These are phyloP conservation scores for Immersiporthe knoxdaviesiana DNA, from an alignment of 2,329 filamentous ascomycete genomes.

Conservation along the genomic window DNA sequence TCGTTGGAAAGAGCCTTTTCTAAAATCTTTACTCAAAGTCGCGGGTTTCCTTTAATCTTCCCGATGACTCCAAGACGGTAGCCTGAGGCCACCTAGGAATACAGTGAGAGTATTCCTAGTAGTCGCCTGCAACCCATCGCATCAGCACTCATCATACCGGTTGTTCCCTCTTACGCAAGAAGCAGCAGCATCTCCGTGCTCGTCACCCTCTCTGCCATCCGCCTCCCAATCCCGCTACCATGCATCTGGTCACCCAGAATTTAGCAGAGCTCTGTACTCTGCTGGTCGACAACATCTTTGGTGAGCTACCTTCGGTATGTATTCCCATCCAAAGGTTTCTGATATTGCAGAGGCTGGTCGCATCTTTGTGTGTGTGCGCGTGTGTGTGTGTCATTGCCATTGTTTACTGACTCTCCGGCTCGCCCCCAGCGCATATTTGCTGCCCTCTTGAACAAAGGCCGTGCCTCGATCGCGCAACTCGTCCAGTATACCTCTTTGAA, in stretches of 20 bases:
- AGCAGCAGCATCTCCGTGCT: neutral
- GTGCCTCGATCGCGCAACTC: conserved; percentile 72
- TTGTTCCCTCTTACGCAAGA: neutral
- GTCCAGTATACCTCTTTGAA: conserved; percentile 73
- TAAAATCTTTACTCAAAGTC: neutral
- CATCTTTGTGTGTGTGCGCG: conserved; percentile 12
- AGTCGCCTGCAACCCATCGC: conserved; percentile 49
- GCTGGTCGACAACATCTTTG: conserved; percentile 85
- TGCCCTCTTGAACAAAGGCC: conserved; percentile 76
- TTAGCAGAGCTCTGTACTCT: conserved; percentile 87
- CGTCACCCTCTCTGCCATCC: neutral
- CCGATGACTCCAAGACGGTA: conserved; percentile 67
- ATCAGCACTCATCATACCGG: conserved; percentile 37
- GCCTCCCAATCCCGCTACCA: neutral
- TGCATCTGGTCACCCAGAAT: conserved; percentile 60
- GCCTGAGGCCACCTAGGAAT: conserved; percentile 76
- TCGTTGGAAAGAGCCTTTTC: conserved; percentile 18
- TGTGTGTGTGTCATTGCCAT: conserved; percentile 18
- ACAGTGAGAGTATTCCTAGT: conserved; percentile 74
- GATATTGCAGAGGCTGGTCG: conserved; percentile 28
- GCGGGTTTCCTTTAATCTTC: conserved; percentile 22
- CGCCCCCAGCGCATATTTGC: conserved; percentile 76
- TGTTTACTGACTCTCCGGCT: conserved; percentile 21
- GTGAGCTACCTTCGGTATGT: conserved; percentile 88
- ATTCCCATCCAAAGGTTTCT: conserved; percentile 18